Evolutionary conservation across 106 monocot genomes (phyloP).

Genomic region (Vanilla planifolia): DNA sequence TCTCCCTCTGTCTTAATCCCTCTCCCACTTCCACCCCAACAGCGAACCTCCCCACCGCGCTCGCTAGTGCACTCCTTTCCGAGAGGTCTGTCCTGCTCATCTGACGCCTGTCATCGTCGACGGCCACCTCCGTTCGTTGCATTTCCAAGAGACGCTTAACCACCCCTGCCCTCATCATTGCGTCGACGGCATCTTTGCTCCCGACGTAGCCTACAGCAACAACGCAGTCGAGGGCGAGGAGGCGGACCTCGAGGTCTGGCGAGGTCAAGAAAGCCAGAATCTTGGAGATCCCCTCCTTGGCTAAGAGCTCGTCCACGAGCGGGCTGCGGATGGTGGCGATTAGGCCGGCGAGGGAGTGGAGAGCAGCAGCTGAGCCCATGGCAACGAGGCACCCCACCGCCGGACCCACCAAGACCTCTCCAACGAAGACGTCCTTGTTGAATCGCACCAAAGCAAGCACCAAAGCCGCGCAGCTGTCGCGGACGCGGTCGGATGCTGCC

Average conservation of each 20-base stretch:
- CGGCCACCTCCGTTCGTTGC: conserved; percentile 33
- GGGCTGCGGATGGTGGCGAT: conserved; percentile 48
- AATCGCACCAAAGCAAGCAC: conserved; percentile 63
- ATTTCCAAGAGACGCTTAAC: conserved; percentile 42
- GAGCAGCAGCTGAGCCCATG: conserved; percentile 23
- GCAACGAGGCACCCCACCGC: conserved; percentile 26
- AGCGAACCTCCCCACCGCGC: conserved; percentile 54
- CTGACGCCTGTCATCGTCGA: conserved; percentile 18
- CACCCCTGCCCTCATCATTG: conserved; percentile 48
- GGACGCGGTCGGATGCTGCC: conserved; percentile 19
- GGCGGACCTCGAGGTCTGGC: conserved; percentile 7
- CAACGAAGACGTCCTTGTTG: conserved; percentile 86
- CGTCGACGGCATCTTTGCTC: conserved; percentile 59
- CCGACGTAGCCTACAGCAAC: conserved; percentile 52
- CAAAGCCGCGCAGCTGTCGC: conserved; percentile 35
- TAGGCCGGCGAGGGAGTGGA: conserved; percentile 38
- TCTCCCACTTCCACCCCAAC: conserved; percentile 72
- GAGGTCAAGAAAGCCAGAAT: conserved; percentile 30
- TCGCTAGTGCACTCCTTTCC: conserved; percentile 25
- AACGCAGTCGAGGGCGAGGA: conserved; percentile 30
- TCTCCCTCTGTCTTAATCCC: conserved; percentile 54
- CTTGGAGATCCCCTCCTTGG: conserved; percentile 33
- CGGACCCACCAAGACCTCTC: conserved; percentile 51
- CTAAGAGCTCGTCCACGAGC: conserved; percentile 58
- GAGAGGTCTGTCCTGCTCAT: neutral